Evolutionary conservation across 2,329 filamentous ascomycete genomes (phyloP).

Genomic region (Pseudogymnoascus sp.): DNA sequence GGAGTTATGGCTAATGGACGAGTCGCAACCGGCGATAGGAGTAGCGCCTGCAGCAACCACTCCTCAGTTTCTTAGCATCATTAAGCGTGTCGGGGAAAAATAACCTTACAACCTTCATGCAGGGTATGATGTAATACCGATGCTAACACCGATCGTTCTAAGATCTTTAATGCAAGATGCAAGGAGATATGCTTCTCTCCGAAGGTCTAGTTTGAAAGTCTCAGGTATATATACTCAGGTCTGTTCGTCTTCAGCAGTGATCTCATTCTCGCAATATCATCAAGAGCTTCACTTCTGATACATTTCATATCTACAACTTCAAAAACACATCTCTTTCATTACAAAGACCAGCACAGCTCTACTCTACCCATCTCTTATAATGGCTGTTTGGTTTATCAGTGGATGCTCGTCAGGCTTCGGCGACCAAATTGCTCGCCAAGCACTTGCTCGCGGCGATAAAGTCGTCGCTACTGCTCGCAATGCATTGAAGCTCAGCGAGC

Average conservation of each 20-base stretch:
- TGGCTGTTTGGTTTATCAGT: constrained; percentile 41
- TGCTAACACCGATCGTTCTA: not conserved
- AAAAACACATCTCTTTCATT: not conserved
- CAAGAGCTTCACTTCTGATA: not conserved
- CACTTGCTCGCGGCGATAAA: constrained; percentile 37
- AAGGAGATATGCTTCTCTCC: constrained; percentile 5
- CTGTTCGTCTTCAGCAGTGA: not conserved
- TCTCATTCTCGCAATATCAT: not conserved
- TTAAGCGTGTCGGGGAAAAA: not conserved
- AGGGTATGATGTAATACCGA: not conserved
- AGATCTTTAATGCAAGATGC: not conserved
- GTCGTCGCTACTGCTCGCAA: constrained; percentile 43
- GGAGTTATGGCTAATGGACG: not conserved
- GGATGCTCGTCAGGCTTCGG: constrained; percentile 43
- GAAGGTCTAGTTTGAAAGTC: not conserved
- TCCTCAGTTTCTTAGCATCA: not conserved
- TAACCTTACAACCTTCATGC: not conserved
- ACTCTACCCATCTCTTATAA: not conserved
- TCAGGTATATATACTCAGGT: not conserved
- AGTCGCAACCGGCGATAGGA: not conserved
- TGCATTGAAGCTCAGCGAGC: constrained; percentile 28
- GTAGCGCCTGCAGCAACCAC: not conserved
- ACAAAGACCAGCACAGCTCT: not conserved
- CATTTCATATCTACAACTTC: not conserved
- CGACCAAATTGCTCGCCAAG: constrained; percentile 36